Evolutionary conservation across 2,329 filamentous ascomycete species (phyloP).

Genomic region (Verticillium klebahnii): DNA sequence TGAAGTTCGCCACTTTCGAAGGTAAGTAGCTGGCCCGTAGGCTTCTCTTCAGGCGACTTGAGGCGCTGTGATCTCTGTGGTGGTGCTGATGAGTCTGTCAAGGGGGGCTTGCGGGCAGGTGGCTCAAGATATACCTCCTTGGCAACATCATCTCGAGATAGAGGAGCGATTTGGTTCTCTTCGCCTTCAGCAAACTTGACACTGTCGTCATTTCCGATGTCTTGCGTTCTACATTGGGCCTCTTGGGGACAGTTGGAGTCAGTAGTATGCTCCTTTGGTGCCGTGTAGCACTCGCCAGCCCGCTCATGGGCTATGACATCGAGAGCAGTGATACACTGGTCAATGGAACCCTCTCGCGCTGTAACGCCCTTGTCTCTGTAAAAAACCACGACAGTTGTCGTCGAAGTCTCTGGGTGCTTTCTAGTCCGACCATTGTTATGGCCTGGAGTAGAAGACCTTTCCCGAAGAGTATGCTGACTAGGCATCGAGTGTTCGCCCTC

Average conservation of each 20-base stretch:
- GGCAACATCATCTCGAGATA: background rate
- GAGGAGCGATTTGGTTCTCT: background rate
- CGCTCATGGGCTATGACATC: constrained; percentile 5
- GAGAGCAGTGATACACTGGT: background rate
- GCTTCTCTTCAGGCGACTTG: background rate
- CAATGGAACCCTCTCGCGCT: background rate
- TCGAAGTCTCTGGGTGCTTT: background rate
- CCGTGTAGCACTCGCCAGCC: background rate
- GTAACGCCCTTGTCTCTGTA: constrained; percentile 15
- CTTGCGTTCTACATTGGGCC: background rate
- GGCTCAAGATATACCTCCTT: background rate
- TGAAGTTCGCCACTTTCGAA: too few species aligned
- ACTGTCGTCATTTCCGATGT: background rate
- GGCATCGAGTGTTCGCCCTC: too few species aligned
- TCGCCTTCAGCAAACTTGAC: background rate
- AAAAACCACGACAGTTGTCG: constrained; percentile 3
- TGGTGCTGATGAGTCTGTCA: background rate
- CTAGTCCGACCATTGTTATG: background rate
- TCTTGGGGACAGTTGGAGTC: background rate
- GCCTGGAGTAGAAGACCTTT: background rate
- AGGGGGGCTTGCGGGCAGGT: background rate
- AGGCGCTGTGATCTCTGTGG: background rate
- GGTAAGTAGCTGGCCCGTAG: background rate
- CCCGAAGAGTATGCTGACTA: background rate
- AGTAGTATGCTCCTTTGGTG: background rate